These are phyloP conservation scores for Aureobasidium pullulans DNA, from an alignment of 2,329 filamentous ascomycete genomes.

Conservation along the genomic window DNA sequence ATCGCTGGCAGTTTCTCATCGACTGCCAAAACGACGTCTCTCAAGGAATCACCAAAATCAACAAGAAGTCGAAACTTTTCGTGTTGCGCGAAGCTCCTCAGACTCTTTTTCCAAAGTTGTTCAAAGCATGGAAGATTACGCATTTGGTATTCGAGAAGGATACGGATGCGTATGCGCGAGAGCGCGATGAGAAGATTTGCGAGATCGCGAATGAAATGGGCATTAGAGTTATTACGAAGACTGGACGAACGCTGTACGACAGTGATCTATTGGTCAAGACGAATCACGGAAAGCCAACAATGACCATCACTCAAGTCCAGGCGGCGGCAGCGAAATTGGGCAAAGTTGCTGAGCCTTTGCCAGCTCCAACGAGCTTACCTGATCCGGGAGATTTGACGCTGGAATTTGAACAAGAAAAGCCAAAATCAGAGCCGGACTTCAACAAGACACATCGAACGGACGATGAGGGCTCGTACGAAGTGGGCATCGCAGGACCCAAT, in stretches of 20 bases:
- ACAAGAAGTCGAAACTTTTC: conserved; percentile 62
- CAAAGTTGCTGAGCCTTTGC: conserved; percentile 52
- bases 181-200: conserved; percentile 54
- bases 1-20: conserved; percentile 69
- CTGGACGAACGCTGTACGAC: conserved; percentile 66
- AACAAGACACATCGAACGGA: conserved; percentile 50
- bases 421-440: conserved; percentile 48
- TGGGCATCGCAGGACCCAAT: conserved; percentile 56
- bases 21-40: conserved; percentile 69
- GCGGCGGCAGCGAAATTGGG: conserved; percentile 56
- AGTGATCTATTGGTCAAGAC: conserved; percentile 60
- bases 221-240: conserved; percentile 57
- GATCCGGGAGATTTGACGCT: conserved; percentile 58
- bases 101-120: conserved; percentile 63
- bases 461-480: conserved; percentile 54
- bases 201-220: conserved; percentile 56
- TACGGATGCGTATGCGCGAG: conserved; percentile 63
- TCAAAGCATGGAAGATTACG: conserved; percentile 65
- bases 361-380: conserved; percentile 52
- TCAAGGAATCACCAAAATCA: conserved; percentile 58
- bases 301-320: conserved; percentile 64
- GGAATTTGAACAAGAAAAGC: conserved; percentile 48
- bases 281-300: conserved; percentile 63
- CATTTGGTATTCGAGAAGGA: conserved; percentile 75
- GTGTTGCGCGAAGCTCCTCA: conserved; percentile 66